Base-by-base conservation (phyloP, 371 early-diverging fungal species). In the Paraphysoderma sedebokerense region DNA sequence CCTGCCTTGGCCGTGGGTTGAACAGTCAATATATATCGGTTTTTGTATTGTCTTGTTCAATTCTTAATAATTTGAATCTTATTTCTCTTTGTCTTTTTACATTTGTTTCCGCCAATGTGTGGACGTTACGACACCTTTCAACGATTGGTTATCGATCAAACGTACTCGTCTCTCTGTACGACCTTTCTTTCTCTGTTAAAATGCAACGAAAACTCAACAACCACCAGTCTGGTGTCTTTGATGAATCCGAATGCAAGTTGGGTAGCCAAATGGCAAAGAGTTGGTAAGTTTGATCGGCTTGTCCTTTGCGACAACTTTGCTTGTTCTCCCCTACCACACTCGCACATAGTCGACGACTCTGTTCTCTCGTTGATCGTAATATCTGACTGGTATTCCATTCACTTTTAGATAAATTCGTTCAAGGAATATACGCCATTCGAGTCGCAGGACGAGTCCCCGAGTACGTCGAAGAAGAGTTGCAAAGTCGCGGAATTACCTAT, bases 401-500 rank as follows among this genome's bases (percentile, higher is more conserved):
- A 3, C 30, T 5, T 38, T 28, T 63, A 73, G 87, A 89, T 57
- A 82, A 75, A 62, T 87, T 75, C 56, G 63, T 66, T 32, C 73
- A 68, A 35, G 96, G 96, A 5, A 63, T 92, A 7, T 96, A 96
- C 59, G 96, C 96, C 5, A 76, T 91, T 36, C 75, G 83, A 28
- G 87, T 96, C 15, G 62, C 73, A 29, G 96, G 96, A n/a, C 70
- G 77, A 36, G 60, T 92, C 30, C 89, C 93, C 5, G 88, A 85
- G 35, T 84, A 87, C 50, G 67, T 89, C 26, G 78, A 82, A 49
- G 89, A 85, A 48, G 76, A 72, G 36, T 61, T 95, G 46, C 71
- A 75, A 24, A 70, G 77, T 55, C 67, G 69, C 30, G 87, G 88
- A 30, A 72, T 89, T 56, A 73, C 68, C 17, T 92, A 89, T 57